Percentiles rank a stretch among this genome's conserved stretches.
Conservation (phyloP, 208 protist genomes). For the Kentomonas sorsogonicus region DNA sequence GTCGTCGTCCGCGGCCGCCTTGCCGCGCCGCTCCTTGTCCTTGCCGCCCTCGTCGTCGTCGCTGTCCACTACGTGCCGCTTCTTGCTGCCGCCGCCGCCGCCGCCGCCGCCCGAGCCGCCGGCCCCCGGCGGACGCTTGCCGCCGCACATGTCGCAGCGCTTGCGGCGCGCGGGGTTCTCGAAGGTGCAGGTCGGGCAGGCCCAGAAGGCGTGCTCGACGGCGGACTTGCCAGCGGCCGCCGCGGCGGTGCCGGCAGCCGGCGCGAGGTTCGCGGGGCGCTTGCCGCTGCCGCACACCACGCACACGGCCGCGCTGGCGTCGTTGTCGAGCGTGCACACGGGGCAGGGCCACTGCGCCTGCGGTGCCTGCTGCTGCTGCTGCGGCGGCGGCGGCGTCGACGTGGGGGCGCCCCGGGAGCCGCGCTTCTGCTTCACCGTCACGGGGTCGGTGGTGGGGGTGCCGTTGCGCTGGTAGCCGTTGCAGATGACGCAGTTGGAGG, state of each 20-base stretch:
- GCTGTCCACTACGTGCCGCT: too few relatives aligned
- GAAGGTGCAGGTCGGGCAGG: slow-evolving; percentile 69
- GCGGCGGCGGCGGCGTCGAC: background rate
- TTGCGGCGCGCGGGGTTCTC: slow-evolving; percentile 35
- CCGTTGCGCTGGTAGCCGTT: slow-evolving; percentile 68
- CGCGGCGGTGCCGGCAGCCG: background rate
- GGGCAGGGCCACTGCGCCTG: slow-evolving; percentile 57
- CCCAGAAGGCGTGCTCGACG: slow-evolving; percentile 23
- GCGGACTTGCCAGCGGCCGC: background rate
- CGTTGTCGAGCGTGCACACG: slow-evolving; percentile 77
- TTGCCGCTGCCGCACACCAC: slow-evolving; percentile 69
- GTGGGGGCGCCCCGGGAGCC: background rate
- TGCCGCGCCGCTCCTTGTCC: slow-evolving; percentile 16
- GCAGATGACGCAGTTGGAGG: slow-evolving; percentile 45
- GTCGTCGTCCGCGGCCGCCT: slow-evolving; percentile 31
- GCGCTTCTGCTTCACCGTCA: background rate
- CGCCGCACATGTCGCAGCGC: slow-evolving; percentile 76
- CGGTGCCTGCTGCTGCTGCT: slow-evolving; percentile 5
- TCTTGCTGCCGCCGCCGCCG: slow-evolving; percentile 17
- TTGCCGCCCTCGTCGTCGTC: slow-evolving; percentile 24
- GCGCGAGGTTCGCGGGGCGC: slow-evolving; percentile 47
- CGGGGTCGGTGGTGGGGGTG: slow-evolving; percentile 20
- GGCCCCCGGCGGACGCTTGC: slow-evolving; percentile 31
- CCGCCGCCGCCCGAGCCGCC: too few relatives aligned
- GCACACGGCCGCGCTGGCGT: slow-evolving; percentile 38